Conservation (phyloP, 257 asterid genomes). For the Solanum etuberosum region DNA sequence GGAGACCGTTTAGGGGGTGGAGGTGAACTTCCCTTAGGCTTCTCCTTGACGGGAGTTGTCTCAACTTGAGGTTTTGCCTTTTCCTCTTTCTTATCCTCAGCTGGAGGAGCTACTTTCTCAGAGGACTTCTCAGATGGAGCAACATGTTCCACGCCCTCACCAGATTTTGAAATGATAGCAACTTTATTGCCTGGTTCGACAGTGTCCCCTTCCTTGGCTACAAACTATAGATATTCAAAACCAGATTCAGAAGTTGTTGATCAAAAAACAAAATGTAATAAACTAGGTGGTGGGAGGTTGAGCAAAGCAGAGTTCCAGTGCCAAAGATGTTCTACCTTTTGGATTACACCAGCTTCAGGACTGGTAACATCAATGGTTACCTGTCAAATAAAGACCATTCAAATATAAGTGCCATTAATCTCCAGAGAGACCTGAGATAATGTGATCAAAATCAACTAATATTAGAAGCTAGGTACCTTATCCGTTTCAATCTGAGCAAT, state of each 20-base stretch:
- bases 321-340: constrained; percentile 41
- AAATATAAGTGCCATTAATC: neutral
- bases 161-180: constrained; percentile 85
- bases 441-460: neutral
- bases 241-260: neutral
- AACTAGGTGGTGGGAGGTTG: neutral
- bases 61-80: constrained; percentile 45
- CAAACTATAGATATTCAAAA: constrained; percentile 30
- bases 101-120: constrained; percentile 41
- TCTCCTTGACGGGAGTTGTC: constrained; percentile 36
- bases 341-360: constrained; percentile 97
- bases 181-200: constrained; percentile 90
- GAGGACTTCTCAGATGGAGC: constrained; percentile 74
- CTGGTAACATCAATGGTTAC: constrained; percentile 96
- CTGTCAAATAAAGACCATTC: constrained; percentile 26
- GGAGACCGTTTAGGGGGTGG: constrained; percentile 62
- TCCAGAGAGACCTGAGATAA: neutral
- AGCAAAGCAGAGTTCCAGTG: neutral
- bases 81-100: constrained; percentile 46
- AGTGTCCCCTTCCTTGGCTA: constrained; percentile 92
- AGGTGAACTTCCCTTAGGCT: constrained; percentile 38
- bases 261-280: neutral
- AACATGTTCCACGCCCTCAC: constrained; percentile 72
- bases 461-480: constrained; percentile 39
- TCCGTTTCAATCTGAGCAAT: constrained; percentile 98